Conservation (phyloP, 805 yeast genomes). For the Brettanomyces naardenensis region DNA sequence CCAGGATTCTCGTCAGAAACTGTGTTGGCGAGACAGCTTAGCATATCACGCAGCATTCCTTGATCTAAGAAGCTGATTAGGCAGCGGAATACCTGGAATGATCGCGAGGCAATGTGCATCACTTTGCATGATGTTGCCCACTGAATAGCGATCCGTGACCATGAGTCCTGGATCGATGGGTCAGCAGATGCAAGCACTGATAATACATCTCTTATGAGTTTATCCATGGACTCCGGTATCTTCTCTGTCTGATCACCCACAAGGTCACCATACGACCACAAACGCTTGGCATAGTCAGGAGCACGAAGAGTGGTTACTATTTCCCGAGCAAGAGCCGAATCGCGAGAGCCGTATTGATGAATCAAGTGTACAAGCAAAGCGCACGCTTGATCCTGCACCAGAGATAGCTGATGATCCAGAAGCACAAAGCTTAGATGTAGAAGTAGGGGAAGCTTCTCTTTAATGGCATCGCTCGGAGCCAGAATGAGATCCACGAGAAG, state of each 20-base stretch:
- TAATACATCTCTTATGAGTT: conserved; percentile 54
- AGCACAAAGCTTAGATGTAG: conserved; percentile 75
- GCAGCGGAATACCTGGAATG: conserved; percentile 88
- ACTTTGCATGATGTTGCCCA: conserved; percentile 99
- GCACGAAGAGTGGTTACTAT: conserved; percentile 52
- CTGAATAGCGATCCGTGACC: conserved; percentile 75
- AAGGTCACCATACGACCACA: conserved; percentile 87
- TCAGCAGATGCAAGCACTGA: conserved; percentile 42
- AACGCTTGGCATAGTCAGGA: conserved; percentile 36
- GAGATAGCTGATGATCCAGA: conserved; percentile 76
- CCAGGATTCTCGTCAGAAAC: conserved; percentile 83
- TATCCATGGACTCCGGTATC: conserved; percentile 82
- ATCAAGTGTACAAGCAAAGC: conserved; percentile 67
- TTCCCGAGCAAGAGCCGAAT: conserved; percentile 45
- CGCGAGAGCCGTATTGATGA: conserved; percentile 48
- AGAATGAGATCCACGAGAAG: conserved; percentile 76
- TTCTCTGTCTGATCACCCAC: conserved; percentile 71
- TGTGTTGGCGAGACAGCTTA: conserved; percentile 87
- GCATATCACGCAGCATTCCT: conserved; percentile 85
- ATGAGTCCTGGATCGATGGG: conserved; percentile 58
- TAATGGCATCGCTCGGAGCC: conserved; percentile 54
- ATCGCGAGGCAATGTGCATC: conserved; percentile 92
- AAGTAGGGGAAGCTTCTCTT: conserved; percentile 57
- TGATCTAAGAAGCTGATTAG: conserved; percentile 76
- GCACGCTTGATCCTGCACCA: conserved; percentile 81